These are phyloP conservation scores for Rhodotorula sp. DNA, from an alignment of 1,284 basidiomycete species.

Conservation along the genomic window DNA sequence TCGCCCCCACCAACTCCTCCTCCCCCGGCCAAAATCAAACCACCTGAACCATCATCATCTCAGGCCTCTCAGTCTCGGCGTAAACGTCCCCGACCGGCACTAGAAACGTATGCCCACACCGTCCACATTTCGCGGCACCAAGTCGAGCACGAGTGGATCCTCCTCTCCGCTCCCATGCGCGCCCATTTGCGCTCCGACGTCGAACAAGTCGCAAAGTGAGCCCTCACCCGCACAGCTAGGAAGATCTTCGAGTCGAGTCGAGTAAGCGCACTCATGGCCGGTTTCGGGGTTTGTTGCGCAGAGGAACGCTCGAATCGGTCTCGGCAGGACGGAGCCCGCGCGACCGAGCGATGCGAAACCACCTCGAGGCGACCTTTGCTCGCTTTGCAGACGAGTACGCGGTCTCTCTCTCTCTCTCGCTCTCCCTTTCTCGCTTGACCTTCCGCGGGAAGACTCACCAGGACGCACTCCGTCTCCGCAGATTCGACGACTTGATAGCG, in stretches of 20 bases:
- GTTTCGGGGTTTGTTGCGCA: not conserved
- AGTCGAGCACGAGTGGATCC: not conserved
- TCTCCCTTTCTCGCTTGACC: not conserved
- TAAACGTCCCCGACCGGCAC: not conserved
- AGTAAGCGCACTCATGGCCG: not conserved
- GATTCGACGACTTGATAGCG: not conserved
- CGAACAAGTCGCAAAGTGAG: not conserved
- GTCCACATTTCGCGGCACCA: not conserved
- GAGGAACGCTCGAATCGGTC: not conserved
- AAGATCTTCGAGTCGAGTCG: not conserved
- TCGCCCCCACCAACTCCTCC: too few relatives aligned
- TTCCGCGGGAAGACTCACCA: too few relatives aligned
- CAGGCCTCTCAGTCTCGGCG: not conserved
- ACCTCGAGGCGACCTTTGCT: not conserved
- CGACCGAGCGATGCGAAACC: not conserved
- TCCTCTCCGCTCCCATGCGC: not conserved
- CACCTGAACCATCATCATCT: not conserved
- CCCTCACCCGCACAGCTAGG: not conserved
- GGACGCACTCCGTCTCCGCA: not conserved
- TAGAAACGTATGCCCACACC: not conserved
- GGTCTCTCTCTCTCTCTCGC: not conserved
- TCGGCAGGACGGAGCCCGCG: not conserved
- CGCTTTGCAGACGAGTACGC: slow-evolving; percentile 1
- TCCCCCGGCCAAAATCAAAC: too few relatives aligned
- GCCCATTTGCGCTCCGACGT: not conserved